Evolutionary conservation across 2,329 filamentous ascomycete species (phyloP).

Genomic region (Pseudogymnoascus sp.): DNA sequence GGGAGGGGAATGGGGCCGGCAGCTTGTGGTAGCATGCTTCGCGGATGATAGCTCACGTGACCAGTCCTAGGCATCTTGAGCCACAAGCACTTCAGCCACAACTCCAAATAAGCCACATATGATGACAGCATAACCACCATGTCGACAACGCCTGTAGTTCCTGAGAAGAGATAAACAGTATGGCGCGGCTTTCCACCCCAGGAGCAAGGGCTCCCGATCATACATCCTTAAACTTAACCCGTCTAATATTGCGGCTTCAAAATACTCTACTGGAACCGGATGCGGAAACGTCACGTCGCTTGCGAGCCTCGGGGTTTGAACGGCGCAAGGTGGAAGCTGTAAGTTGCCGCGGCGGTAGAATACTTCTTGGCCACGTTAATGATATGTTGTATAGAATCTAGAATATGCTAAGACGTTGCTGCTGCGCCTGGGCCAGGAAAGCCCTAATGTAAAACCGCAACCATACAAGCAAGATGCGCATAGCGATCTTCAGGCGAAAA

Average conservation of each 20-base stretch:
- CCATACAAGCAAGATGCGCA: constrained; percentile 55
- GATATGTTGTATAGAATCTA: constrained; percentile 50
- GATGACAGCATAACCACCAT: constrained; percentile 6
- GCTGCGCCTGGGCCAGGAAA: constrained; percentile 64
- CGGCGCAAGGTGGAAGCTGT: constrained; percentile 52
- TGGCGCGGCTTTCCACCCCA: constrained; percentile 8
- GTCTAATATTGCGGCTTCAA: constrained; percentile 60
- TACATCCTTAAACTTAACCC: constrained; percentile 44
- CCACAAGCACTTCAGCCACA: constrained; percentile 7
- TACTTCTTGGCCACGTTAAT: background rate
- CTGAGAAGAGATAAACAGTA: constrained; percentile 1
- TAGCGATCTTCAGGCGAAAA: constrained; percentile 56
- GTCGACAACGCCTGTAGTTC: constrained; percentile 3
- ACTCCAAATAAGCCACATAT: constrained; percentile 1
- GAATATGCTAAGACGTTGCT: constrained; percentile 64
- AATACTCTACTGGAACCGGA: constrained; percentile 57
- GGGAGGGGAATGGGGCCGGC: background rate
- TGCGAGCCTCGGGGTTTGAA: constrained; percentile 60
- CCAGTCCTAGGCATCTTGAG: background rate
- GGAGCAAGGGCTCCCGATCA: constrained; percentile 15
- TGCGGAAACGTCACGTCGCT: constrained; percentile 49
- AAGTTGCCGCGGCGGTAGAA: constrained; percentile 24
- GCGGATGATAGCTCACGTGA: background rate
- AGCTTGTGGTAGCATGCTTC: background rate
- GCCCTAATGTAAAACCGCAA: constrained; percentile 51